These are phyloP conservation scores for Phoenix dactylifera DNA, from an alignment of 176 grass and related monocot species.

Conservation along the genomic window DNA sequence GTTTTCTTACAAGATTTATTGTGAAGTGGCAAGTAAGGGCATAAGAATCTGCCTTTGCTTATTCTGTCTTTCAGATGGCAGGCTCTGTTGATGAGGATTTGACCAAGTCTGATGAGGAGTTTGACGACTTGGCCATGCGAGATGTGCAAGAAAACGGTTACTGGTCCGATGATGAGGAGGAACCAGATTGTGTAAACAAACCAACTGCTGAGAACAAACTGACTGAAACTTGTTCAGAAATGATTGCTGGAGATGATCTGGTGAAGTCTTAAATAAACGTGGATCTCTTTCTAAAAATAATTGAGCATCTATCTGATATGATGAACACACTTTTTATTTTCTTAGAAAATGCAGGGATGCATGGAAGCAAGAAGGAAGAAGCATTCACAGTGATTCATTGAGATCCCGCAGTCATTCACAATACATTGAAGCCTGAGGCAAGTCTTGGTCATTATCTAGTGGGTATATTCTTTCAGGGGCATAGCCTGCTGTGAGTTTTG, in stretches of 20 bases:
- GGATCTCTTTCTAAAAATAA: background rate
- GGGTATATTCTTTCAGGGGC: no score
- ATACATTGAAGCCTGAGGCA: background rate
- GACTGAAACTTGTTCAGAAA: background rate
- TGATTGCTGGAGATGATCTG: background rate
- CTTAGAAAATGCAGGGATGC: background rate
- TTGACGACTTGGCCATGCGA: background rate
- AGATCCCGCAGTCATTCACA: background rate
- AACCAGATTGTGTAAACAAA: background rate
- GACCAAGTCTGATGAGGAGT: background rate
- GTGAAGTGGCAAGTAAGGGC: no score
- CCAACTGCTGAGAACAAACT: slow-evolving; percentile 1
- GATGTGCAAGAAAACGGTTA: background rate
- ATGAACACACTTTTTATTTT: background rate
- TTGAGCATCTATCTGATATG: background rate
- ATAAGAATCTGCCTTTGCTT: no score
- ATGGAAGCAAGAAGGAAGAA: background rate
- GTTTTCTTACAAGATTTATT: background rate
- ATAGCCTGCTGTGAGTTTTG: no score
- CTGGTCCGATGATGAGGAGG: background rate
- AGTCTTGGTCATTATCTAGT: background rate
- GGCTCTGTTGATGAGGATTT: slow-evolving; percentile 1
- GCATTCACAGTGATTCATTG: no score
- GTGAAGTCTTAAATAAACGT: background rate
- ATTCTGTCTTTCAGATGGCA: background rate